phyloP scores from a whole-genome alignment of 2,329 filamentous ascomycete species.

The Penicillium concentricum region DNA sequence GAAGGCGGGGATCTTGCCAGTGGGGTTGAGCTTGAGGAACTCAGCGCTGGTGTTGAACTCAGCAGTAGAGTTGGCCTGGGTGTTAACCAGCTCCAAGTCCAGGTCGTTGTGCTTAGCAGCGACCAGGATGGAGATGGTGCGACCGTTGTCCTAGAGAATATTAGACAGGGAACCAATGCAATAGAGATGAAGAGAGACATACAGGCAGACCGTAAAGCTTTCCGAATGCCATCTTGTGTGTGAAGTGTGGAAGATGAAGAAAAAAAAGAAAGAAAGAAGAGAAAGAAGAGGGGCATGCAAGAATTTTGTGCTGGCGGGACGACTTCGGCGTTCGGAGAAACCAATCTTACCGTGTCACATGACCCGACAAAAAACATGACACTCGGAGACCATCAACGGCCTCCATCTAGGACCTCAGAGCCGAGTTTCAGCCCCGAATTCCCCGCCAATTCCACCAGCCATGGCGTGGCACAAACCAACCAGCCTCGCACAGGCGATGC shows the following conservation, averaged over 20 bases:
- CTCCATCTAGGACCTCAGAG: conserved; percentile 1
- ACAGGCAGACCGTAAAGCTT: conserved; percentile 91
- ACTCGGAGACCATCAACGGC: conserved; percentile 6
- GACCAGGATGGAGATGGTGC: conserved; percentile 82
- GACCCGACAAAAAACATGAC: conserved; percentile 23
- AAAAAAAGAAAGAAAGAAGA: conserved; percentile 10
- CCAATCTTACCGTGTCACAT: conserved; percentile 20
- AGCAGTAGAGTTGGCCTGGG: conserved; percentile 51
- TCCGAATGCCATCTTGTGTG: conserved; percentile 83
- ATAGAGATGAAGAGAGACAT: conserved; percentile 36
- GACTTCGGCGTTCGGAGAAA: conserved; percentile 19
- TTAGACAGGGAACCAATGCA: background rate
- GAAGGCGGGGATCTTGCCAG: conserved; percentile 91
- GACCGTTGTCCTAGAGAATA: conserved; percentile 71
- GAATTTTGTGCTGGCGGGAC: conserved; percentile 25
- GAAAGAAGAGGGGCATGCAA: conserved; percentile 19
- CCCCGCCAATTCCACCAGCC: conserved; percentile 8
- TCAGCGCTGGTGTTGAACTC: conserved; percentile 66
- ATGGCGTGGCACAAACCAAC: conserved; percentile 42
- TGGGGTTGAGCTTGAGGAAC: conserved; percentile 81
- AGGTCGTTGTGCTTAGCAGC: conserved; percentile 97
- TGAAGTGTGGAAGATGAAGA: conserved; percentile 11
- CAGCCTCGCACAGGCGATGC: conserved; percentile 37
- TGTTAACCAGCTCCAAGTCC: conserved; percentile 80
- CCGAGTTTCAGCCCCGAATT: background rate